Evolutionary conservation across 345 rosid genomes (phyloP).

Genomic region (Citrus sp.): DNA sequence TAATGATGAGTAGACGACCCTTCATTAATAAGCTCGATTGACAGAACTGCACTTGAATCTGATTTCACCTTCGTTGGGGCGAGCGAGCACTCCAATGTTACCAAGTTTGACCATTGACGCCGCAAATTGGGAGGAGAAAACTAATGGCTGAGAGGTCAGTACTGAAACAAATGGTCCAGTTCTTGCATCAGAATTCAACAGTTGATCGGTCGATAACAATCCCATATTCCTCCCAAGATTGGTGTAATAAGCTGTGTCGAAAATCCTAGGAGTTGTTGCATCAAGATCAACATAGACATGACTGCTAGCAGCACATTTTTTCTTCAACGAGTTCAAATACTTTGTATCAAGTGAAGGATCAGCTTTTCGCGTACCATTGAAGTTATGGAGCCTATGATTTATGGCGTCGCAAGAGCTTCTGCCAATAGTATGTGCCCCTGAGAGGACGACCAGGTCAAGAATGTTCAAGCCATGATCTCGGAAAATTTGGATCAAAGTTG

Average conservation of each 20-base stretch:
- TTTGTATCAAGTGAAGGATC: conserved; percentile 17
- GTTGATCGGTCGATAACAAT: conserved; percentile 46
- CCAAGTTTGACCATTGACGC: conserved; percentile 58
- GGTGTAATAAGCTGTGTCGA: conserved; percentile 26
- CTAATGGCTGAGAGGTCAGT: conserved; percentile 29
- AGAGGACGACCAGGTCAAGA: conserved; percentile 32
- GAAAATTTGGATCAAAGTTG: conserved; percentile 18
- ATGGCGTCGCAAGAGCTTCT: conserved; percentile 28
- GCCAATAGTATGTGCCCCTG: conserved; percentile 40
- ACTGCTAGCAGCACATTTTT: conserved; percentile 11
- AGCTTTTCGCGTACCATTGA: conserved; percentile 10
- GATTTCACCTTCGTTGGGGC: conserved; percentile 35
- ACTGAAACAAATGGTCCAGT: conserved; percentile 41
- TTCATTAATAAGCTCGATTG: background rate
- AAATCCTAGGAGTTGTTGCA: conserved; percentile 27
- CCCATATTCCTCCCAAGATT: conserved; percentile 42
- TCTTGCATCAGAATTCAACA: conserved; percentile 39
- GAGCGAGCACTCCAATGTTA: conserved; percentile 29
- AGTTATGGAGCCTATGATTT: conserved; percentile 22
- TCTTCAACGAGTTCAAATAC: conserved; percentile 13
- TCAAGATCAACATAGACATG: conserved; percentile 24
- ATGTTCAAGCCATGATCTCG: conserved; percentile 15
- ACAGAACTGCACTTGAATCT: conserved; percentile 39
- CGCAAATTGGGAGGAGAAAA: conserved; percentile 50
- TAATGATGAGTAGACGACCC: background rate